Conservation (phyloP, 2,329 filamentous ascomycete genomes). For the Cladobotryum mycophilum region DNA sequence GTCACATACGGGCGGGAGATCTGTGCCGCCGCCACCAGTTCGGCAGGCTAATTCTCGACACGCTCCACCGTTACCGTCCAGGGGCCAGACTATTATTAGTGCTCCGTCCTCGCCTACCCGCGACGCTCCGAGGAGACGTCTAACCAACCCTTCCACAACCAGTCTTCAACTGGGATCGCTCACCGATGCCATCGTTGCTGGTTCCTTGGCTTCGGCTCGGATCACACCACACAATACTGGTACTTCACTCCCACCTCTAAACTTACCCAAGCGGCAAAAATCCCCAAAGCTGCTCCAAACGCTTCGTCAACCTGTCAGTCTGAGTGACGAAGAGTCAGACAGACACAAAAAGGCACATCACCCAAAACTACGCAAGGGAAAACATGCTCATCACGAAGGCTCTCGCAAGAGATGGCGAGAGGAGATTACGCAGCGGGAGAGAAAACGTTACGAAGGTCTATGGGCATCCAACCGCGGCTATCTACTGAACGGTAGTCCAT, state of each 20-base stretch:
- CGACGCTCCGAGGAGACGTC: too few relatives aligned
- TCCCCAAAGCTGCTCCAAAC: slow-evolving; percentile 58
- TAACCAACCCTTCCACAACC: slow-evolving; percentile 3
- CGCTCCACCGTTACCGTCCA: too few relatives aligned
- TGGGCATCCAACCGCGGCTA: slow-evolving; percentile 76
- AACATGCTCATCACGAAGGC: slow-evolving; percentile 72
- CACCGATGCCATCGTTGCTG: slow-evolving; percentile 68
- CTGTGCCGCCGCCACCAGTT: too few relatives aligned
- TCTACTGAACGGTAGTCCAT: slow-evolving; percentile 27
- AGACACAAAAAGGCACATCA: slow-evolving; percentile 43
- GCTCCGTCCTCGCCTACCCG: too few relatives aligned
- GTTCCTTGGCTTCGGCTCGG: slow-evolving; percentile 62
- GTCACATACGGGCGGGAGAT: too few relatives aligned
- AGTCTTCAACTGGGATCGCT: slow-evolving; percentile 57
- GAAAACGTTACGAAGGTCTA: slow-evolving; percentile 76
- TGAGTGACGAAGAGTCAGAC: slow-evolving; percentile 48
- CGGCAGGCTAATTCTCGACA: too few relatives aligned
- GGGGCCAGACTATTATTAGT: too few relatives aligned
- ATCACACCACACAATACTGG: slow-evolving; percentile 35
- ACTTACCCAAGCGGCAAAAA: slow-evolving; percentile 36
- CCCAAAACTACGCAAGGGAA: slow-evolving; percentile 47
- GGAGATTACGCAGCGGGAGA: slow-evolving; percentile 62
- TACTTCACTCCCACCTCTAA: slow-evolving; percentile 28
- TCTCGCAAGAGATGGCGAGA: slow-evolving; percentile 72
- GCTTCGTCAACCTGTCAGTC: slow-evolving; percentile 50